These are phyloP conservation scores for Terana coerulea DNA, from an alignment of 768 basidiomycete genomes.

Conservation along the genomic window DNA sequence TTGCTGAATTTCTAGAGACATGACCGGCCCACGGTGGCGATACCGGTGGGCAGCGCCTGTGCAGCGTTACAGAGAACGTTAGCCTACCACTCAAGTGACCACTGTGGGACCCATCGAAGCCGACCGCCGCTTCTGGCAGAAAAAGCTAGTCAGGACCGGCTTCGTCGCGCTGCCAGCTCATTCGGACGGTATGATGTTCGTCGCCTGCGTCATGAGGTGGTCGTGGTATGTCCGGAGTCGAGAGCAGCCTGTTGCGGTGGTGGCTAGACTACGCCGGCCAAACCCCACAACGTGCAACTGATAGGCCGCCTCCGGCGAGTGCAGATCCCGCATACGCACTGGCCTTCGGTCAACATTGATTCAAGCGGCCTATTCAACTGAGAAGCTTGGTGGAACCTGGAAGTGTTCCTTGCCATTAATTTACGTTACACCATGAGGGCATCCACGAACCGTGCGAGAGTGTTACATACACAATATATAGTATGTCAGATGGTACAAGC, in stretches of 20 bases:
- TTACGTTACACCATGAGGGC: neutral
- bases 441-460: conserved; percentile 1
- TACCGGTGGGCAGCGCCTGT: neutral
- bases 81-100: no score
- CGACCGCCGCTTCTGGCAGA: no score
- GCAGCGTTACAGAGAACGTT: no score
- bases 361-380: no score
- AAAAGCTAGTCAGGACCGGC: no score
- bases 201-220: conserved; percentile 1
- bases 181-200: neutral
- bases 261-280: neutral
- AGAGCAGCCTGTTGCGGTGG: neutral
- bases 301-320: neutral
- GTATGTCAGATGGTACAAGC: neutral
- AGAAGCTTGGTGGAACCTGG: no score
- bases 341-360: no score
- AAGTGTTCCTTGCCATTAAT: no score
- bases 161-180: no score
- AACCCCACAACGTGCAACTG: neutral
- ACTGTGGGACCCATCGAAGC: no score
- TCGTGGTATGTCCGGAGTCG: neutral
- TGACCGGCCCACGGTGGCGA: neutral
- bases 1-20: no score
- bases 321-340: neutral
- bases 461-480: conserved; percentile 1